Conservation (phyloP, 2,329 filamentous ascomycete genomes). For the Monilinia polystroma region DNA sequence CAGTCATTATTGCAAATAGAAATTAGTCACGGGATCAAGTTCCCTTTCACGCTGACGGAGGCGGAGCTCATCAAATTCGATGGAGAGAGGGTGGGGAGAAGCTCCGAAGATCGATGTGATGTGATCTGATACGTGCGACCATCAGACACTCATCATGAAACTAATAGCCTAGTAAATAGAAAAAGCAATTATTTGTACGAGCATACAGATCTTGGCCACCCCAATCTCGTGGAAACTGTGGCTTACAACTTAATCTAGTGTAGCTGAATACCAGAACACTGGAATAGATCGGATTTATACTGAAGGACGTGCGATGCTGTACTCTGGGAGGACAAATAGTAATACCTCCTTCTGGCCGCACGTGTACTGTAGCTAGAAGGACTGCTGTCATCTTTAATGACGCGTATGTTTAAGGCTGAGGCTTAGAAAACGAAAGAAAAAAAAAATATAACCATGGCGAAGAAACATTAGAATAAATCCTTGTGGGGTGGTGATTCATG, state of each 20-base stretch:
- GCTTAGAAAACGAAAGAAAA: not conserved
- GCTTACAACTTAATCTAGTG: constrained; percentile 10
- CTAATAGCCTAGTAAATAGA: not conserved
- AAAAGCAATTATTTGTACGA: not conserved
- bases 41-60: not conserved
- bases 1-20: not conserved
- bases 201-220: not conserved
- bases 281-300: constrained; percentile 1
- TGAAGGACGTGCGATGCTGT: constrained; percentile 4
- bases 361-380: not conserved
- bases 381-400: constrained; percentile 1
- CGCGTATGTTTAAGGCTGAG: constrained; percentile 16
- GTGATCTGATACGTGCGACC: not conserved
- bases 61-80: not conserved
- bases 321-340: not conserved
- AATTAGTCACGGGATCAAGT: not conserved
- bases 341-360: not conserved
- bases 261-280: constrained; percentile 12
- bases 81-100: not conserved
- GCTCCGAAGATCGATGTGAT: not conserved
- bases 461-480: not conserved
- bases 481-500: not conserved
- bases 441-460: not conserved
- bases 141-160: not conserved
- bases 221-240: constrained; percentile 1